Base-by-base conservation (phyloP, 176 grass and related monocot species). In the Oryza meridionalis region DNA sequence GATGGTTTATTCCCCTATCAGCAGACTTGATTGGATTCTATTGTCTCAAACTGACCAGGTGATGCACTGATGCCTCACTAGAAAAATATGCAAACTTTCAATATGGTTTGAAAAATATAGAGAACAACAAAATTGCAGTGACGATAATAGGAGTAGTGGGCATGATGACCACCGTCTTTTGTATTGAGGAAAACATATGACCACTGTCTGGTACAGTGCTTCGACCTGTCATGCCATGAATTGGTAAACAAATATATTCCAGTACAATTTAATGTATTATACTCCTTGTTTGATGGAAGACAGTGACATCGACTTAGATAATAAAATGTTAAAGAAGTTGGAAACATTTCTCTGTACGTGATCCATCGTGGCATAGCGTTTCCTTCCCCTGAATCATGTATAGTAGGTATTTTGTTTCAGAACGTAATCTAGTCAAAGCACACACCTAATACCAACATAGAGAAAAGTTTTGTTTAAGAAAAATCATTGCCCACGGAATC, bases 401-500 rank as follows among this genome's bases (percentile, higher is more conserved):
- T 43, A 46, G 42, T 40, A 49, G 69, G 46, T 67, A 40, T 21
- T 37, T 33, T 24, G 37, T 75, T 73, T 5, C 14, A 50, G 11
- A 81, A 51, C 63, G 11, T 8, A 75, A 82, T 72, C 77, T 8
- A 75, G 87, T 72, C 77, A 70, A 85, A 64, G 71, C 32, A 81
- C 66, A 77, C 73, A 77, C 73, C 78, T 89, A 85, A 85, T 82
- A 65, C 53, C 29, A 77, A 82, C 78, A 77, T 43, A 19, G 46
- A 63, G 4, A 5, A 7, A 12, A 12, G 50, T 14, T 33, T 17
- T 40, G 22, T 63, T 44, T 24, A 76, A 77, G 74, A 32, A 67
- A 75, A 33, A 50, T 44, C 6, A 32, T 73, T 45, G 58, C 19
- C 63, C 1, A 6, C 45, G 17, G 32, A 26, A 55, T 85, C 53